Evolutionary conservation across 1,139 yeast species (phyloP).

Genomic region (Trichomonascaceae sp.): DNA sequence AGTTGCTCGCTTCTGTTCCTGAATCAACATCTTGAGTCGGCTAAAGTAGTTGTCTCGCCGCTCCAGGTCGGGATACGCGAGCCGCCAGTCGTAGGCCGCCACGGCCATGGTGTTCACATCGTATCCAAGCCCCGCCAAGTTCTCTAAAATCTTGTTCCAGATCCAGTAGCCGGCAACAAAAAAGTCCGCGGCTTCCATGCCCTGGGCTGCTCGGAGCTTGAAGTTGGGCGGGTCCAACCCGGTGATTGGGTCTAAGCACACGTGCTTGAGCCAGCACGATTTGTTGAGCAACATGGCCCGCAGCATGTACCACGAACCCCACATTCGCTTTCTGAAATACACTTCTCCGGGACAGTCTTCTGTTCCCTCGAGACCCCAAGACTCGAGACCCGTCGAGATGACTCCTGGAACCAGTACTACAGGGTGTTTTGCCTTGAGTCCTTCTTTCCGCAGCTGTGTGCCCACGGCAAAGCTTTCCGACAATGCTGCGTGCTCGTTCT

Average conservation of each 20-base stretch:
- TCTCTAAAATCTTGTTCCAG: slow-evolving; percentile 90
- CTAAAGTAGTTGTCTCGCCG: slow-evolving; percentile 74
- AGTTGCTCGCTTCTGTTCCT: slow-evolving; percentile 34
- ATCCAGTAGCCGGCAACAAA: slow-evolving; percentile 98
- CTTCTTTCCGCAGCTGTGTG: slow-evolving; percentile 40
- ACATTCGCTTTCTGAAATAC: slow-evolving; percentile 78
- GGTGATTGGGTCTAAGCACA: slow-evolving; percentile 78
- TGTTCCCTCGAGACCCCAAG: slow-evolving; percentile 72
- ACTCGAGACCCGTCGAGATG: slow-evolving; percentile 85
- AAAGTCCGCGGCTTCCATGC: slow-evolving; percentile 94
- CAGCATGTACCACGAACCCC: slow-evolving; percentile 97
- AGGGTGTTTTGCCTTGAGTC: slow-evolving; percentile 49
- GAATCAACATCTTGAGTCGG: slow-evolving; percentile 60
- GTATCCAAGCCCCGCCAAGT: slow-evolving; percentile 86
- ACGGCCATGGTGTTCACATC: slow-evolving; percentile 82
- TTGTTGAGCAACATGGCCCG: slow-evolving; percentile 86
- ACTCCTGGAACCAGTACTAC: slow-evolving; percentile 95
- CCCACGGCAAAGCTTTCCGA: slow-evolving; percentile 86
- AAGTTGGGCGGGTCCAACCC: slow-evolving; percentile 85
- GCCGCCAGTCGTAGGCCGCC: slow-evolving; percentile 94
- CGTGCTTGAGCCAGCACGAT: slow-evolving; percentile 83
- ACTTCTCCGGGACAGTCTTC: slow-evolving; percentile 71
- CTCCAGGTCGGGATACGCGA: slow-evolving; percentile 81
- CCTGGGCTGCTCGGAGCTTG: slow-evolving; percentile 81
- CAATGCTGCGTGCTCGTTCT: slow-evolving; percentile 20